Conservation (phyloP, 192 early-diverging fungal species). For the Geranomyces michiganensis region DNA sequence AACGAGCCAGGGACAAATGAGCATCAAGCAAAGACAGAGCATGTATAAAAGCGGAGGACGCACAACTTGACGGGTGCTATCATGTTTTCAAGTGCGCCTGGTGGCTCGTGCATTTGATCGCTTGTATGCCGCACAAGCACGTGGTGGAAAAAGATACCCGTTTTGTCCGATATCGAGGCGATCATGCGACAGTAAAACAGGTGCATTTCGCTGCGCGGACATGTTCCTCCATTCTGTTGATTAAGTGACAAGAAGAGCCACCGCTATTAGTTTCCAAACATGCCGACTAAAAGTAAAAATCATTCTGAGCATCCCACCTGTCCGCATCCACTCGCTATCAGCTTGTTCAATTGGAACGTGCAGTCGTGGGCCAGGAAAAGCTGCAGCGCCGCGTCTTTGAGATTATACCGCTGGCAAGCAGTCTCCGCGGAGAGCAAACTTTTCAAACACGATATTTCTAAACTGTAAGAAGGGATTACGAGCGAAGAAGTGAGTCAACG, state of each 20-base stretch:
- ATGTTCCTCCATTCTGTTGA: not conserved
- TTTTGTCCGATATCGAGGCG: conserved; percentile 13
- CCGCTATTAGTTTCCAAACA: too few relatives aligned
- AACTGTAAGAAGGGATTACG: too few relatives aligned
- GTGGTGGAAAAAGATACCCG: conserved; percentile 24
- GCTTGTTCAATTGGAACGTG: not conserved
- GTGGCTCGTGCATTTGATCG: not conserved
- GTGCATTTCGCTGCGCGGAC: not conserved
- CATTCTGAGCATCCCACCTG: not conserved
- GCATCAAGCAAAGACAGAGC: too few relatives aligned
- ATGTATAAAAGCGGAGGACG: not conserved
- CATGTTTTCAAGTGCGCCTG: not conserved
- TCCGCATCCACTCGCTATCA: not conserved
- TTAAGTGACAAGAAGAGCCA: not conserved
- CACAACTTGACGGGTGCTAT: not conserved
- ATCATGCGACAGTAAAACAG: not conserved
- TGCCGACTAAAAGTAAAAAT: too few relatives aligned
- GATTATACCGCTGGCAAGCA: conserved; percentile 7
- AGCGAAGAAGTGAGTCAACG: too few relatives aligned
- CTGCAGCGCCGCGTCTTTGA: conserved; percentile 25
- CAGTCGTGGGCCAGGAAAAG: conserved; percentile 18
- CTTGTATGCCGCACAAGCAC: not conserved
- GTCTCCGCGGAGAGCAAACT: conserved; percentile 4
- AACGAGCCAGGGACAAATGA: too few relatives aligned
- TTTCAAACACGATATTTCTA: conserved; percentile 2